Percentiles rank a stretch among this genome's conserved stretches.
Evolutionary conservation across 305 asterid species (phyloP).

Genomic region (Solanum hybrid): DNA sequence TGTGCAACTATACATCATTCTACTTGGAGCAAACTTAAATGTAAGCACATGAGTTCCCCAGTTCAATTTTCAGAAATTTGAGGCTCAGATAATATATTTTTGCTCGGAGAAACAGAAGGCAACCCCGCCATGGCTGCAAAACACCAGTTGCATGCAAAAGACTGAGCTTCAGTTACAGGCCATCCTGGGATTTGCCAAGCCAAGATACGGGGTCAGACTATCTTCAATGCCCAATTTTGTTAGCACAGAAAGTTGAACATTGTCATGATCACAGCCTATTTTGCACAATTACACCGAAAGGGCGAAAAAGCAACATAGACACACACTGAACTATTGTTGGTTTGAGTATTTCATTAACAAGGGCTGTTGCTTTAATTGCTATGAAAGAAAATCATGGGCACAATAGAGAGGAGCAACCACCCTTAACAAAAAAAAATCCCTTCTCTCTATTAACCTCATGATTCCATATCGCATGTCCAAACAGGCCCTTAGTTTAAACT

Average conservation of each 20-base stretch:
- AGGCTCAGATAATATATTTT: slow-evolving; percentile 8
- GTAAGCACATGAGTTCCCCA: neutral
- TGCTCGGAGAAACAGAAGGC: slow-evolving; percentile 1
- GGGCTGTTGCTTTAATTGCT: slow-evolving; percentile 4
- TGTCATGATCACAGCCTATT: slow-evolving; percentile 12
- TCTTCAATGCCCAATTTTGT: neutral
- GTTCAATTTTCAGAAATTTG: neutral
- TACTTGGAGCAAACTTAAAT: neutral
- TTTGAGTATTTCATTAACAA: neutral
- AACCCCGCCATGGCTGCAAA: slow-evolving; percentile 21
- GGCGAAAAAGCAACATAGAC: neutral
- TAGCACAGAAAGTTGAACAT: neutral
- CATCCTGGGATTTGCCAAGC: slow-evolving; percentile 2
- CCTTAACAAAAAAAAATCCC: neutral
- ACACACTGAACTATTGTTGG: neutral
- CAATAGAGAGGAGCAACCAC: slow-evolving; percentile 23
- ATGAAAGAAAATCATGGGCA: slow-evolving; percentile 7
- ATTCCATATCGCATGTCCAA: neutral
- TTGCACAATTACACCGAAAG: neutral
- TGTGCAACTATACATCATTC: neutral
- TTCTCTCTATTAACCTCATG: neutral
- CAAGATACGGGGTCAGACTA: slow-evolving; percentile 2
- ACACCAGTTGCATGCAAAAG: slow-evolving; percentile 5
- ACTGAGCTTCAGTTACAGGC: slow-evolving; percentile 8
- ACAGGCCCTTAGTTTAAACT: neutral